Evolutionary conservation across 768 basidiomycete species (phyloP).

Genomic region (Podaxis sp.): DNA sequence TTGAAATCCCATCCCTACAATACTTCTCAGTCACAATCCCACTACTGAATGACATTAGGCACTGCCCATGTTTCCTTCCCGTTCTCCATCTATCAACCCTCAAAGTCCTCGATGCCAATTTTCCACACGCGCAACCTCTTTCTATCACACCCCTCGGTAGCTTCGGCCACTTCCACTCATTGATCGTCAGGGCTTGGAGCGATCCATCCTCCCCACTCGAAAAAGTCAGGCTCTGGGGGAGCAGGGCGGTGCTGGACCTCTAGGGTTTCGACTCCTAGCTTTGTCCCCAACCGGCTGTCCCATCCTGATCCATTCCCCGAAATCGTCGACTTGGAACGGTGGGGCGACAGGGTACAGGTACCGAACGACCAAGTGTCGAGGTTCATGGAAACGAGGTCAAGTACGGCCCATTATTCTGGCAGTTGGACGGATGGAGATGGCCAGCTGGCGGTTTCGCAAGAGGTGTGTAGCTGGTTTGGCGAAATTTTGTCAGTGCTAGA

Average conservation of each 20-base stretch:
- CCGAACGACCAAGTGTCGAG: background rate
- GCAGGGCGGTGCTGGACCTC: background rate
- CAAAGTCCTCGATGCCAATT: constrained; percentile 29
- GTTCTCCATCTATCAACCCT: constrained; percentile 26
- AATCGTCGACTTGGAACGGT: background rate
- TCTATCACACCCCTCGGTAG: too few relatives aligned
- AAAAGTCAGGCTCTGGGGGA: constrained; percentile 3
- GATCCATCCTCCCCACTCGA: constrained; percentile 2
- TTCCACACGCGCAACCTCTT: too few relatives aligned
- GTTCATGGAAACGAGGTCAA: background rate
- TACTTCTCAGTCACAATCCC: constrained; percentile 26
- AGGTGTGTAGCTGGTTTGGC: background rate
- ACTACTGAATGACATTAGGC: constrained; percentile 1
- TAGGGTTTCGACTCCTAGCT: too few relatives aligned
- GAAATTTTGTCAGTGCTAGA: background rate
- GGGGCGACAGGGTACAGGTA: background rate
- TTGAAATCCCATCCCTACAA: constrained; percentile 24
- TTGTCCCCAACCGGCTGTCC: background rate
- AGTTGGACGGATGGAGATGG: too few relatives aligned
- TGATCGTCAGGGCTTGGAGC: constrained; percentile 16
- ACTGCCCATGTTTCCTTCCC: constrained; percentile 25
- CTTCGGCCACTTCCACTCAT: constrained; percentile 16
- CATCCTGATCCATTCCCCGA: background rate
- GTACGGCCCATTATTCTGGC: background rate
- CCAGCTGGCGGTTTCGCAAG: background rate